phyloP scores from a whole-genome alignment of 495 filamentous ascomycete genomes.

The Jackrogersella minutella region DNA sequence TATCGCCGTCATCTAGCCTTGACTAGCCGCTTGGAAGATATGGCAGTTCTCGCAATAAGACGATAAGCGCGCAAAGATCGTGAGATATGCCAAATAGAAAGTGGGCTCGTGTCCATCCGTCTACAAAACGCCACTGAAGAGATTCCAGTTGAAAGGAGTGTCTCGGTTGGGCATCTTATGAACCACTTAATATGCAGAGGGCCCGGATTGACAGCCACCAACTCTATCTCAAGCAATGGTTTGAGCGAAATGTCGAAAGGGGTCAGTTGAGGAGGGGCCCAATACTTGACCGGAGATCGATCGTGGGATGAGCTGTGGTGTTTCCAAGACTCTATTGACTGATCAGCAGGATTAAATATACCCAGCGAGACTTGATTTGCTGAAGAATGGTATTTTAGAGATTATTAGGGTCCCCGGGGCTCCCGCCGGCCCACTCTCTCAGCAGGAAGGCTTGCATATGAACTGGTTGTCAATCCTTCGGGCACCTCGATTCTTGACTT shows the following conservation, averaged over 20 bases:
- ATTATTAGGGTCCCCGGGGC: slow-evolving; percentile 1
- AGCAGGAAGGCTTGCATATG: slow-evolving; percentile 15
- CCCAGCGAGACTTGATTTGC: background rate
- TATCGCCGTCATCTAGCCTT: background rate
- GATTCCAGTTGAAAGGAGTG: background rate
- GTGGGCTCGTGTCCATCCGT: background rate
- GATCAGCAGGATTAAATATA: background rate
- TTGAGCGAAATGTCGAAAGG: background rate
- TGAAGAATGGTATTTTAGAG: background rate
- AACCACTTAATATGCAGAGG: background rate
- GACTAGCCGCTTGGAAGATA: background rate
- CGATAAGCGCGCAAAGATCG: background rate
- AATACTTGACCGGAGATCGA: background rate
- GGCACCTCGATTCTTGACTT: background rate
- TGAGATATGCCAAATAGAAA: background rate
- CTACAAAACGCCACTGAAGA: slow-evolving; percentile 19
- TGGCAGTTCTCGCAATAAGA: background rate
- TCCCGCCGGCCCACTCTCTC: background rate
- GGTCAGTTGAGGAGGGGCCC: background rate
- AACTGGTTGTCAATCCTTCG: slow-evolving; percentile 2
- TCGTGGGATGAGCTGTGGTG: background rate
- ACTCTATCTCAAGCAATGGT: slow-evolving; percentile 6
- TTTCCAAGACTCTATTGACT: background rate
- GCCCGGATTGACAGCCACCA: background rate
- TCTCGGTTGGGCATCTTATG: slow-evolving; percentile 1